Evolutionary conservation across 306 rosid species (phyloP).

Genomic region (Fagus sylvatica): DNA sequence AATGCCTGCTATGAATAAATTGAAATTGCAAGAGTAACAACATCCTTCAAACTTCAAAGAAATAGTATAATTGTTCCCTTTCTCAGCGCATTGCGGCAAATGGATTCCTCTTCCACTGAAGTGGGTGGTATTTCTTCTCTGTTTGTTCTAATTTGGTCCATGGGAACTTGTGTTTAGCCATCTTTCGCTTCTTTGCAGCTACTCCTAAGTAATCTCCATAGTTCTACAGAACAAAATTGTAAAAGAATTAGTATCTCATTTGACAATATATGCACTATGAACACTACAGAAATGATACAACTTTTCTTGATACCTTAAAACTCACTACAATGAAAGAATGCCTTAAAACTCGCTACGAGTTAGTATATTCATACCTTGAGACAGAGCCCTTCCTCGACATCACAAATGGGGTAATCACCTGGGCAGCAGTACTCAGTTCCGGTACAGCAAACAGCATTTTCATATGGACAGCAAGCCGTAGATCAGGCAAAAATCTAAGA

Average conservation of each 20-base stretch:
- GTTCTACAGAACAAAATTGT: slow-evolving; percentile 39
- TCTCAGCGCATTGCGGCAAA: slow-evolving; percentile 60
- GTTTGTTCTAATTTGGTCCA: slow-evolving; percentile 54
- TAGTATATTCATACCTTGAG: slow-evolving; percentile 43
- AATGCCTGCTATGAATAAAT: slow-evolving; percentile 11
- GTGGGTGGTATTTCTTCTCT: slow-evolving; percentile 35
- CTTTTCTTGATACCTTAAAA: background rate
- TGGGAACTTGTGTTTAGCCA: slow-evolving; percentile 68
- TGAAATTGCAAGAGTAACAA: slow-evolving; percentile 8
- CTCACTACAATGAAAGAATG: background rate
- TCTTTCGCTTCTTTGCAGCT: slow-evolving; percentile 57
- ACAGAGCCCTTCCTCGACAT: slow-evolving; percentile 55
- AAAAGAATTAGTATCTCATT: background rate
- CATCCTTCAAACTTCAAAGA: slow-evolving; percentile 20
- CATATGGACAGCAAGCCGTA: slow-evolving; percentile 76
- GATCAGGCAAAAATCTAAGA: slow-evolving; percentile 38
- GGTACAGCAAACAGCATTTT: slow-evolving; percentile 68
- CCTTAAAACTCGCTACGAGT: too few species aligned
- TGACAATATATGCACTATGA: background rate
- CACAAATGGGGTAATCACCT: slow-evolving; percentile 68
- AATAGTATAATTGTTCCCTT: background rate
- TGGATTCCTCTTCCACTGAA: slow-evolving; percentile 57
- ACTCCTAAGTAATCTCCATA: slow-evolving; percentile 59
- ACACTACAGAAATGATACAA: background rate
- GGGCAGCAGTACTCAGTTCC: slow-evolving; percentile 80